Evolutionary conservation across 805 yeast species (phyloP), one percentile per base, ranked within the genome.

Genomic region (Starmerella davenportii): DNA sequence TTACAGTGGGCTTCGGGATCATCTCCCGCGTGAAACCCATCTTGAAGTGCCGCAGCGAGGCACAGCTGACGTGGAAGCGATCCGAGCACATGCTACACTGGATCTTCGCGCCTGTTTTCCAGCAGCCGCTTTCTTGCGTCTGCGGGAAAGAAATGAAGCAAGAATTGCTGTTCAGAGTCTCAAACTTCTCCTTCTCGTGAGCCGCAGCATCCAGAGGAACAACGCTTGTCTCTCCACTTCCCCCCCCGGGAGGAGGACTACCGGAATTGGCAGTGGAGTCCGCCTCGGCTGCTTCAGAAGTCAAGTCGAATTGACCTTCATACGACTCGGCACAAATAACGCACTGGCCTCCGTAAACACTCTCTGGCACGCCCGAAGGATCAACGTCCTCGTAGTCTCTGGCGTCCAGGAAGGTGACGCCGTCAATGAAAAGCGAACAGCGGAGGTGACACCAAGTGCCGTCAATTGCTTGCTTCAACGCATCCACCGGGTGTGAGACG

Each of bases 11-110:
- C n/a, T 39, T 42, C 39, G 55, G 30, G 21, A 28, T 27, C 5
- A 56, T 56, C 4, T 39, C 42, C 36, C 43, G 47, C 4, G 29
- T 18, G 25, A 48, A 37, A 1, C 51, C 51, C 18, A 48, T 21
- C 3, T 33, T 16, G 31, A 29, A 48, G 9, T 41, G 37, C 13
- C 31, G 9, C 11, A 37, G 36, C 38, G 68, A 70, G 13, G 75
- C 75, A 61, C 82, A 77, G 0, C 74, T 74, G 1, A 69, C 60
- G 54, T 75, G 80, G 25, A 58, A 41, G 2, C 33, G 13, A 3
- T 34, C 33, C 7, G 27, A 35, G 25, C 51, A 48, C 5, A 36
- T 13, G 14, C 43, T 45, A 35, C 51, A 48, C 16, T 37, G n/a
- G 13, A 41, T 40, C 14, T 34, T 29, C 4, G 35, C 36, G 3